Base-by-base conservation (phyloP, 495 filamentous ascomycete species). In the Diplogelasinospora grovesii region DNA sequence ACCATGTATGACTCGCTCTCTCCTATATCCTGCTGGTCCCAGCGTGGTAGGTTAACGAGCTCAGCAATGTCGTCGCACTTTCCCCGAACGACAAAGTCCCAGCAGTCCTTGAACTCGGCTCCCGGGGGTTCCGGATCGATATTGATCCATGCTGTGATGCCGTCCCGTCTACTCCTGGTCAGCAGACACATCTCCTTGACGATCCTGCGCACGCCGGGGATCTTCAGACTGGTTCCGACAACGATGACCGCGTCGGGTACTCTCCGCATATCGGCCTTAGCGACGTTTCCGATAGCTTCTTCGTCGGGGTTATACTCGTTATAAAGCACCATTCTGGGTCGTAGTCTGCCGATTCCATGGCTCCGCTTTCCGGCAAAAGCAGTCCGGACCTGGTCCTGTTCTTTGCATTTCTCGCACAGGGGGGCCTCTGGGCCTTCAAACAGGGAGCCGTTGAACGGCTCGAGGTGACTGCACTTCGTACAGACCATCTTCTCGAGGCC, bases 241-340 rank as follows among this genome's bases (percentile, higher is more conserved):
- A 98, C 93, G 40, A 98, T 79, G 18, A 98, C 68, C 5, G 89
- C 89, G 52, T 96, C 93, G 0, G 92, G 92, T 24, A 88, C 74
- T 22, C 79, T 78, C 36, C 85, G 81, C 16, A 97, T 64, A 58
- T 98, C 92, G 2, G 86, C 78, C 32, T 74, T 79, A 45, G 89
- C 84, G 9, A 94, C 86, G 6, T 86, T 81, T 10, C 92, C 89
- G 56, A 98, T 98, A 14, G 92, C 89, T 45, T 95, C 90, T 33
- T 89, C 86, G 46, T 98, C 92, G 1, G 92, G 90, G 54, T 95
- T 94, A 58, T 86, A 82, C 60, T 98, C 92, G 61, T 98, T 95
- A 68, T 98, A 98, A 18, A 98, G 71, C 2, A 96, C 89, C 62
- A 98, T 95, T 16, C 92, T 80, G 13, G 92, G 92, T 18, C 92